Conservation (phyloP, 805 yeast species). For the Pichia exigua region DNA sequence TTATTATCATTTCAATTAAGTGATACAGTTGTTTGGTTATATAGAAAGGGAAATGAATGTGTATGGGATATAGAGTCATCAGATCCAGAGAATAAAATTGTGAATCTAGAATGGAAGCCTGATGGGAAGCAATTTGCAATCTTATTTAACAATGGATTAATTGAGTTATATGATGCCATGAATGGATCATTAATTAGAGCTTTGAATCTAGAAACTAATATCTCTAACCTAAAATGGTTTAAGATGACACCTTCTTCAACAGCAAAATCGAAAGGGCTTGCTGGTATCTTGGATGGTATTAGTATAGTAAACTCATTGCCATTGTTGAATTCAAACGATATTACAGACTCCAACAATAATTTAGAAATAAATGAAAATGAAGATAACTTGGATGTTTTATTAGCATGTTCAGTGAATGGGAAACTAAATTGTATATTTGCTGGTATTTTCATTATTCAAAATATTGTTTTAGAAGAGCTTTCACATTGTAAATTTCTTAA, state of each 20-base stretch:
- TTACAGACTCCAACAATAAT: constrained; percentile 18
- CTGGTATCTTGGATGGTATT: constrained; percentile 10
- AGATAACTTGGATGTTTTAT: constrained; percentile 23
- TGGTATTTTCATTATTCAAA: constrained; percentile 28
- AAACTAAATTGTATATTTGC: constrained; percentile 22
- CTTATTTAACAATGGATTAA: constrained; percentile 16
- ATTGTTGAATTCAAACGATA: constrained; percentile 6
- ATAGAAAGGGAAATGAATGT: constrained; percentile 25
- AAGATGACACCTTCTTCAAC: background rate
- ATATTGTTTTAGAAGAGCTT: constrained; percentile 7
- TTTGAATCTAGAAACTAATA: constrained; percentile 11
- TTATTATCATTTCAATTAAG: constrained; percentile 23
- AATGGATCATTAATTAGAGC: constrained; percentile 22
- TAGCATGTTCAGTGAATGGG: constrained; percentile 22
- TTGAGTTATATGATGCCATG: constrained; percentile 24
- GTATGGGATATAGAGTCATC: constrained; percentile 27
- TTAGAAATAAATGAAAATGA: constrained; percentile 18
- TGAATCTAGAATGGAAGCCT: constrained; percentile 22
- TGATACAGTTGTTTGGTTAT: constrained; percentile 25
- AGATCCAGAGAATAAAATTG: background rate
- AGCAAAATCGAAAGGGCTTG: background rate
- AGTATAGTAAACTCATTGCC: constrained; percentile 22
- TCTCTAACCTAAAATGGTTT: constrained; percentile 20
- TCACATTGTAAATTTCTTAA: background rate
- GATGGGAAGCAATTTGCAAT: constrained; percentile 28